Evolutionary conservation across 331 rosid genomes (phyloP).

Genomic region (Acacia pycnantha): DNA sequence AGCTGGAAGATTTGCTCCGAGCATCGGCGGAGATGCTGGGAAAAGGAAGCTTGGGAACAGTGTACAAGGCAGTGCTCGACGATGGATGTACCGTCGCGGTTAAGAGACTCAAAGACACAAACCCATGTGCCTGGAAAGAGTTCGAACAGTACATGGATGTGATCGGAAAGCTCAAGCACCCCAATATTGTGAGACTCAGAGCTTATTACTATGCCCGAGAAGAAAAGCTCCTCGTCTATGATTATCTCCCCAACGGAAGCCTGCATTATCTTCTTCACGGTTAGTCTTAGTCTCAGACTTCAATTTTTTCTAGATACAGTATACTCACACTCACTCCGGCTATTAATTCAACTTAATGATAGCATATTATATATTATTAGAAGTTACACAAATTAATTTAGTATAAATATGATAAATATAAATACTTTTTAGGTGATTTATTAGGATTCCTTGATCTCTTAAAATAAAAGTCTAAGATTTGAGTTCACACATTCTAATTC

Average conservation of each 20-base stretch:
- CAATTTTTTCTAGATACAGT: background rate
- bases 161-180: conserved; percentile 61
- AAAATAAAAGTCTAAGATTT: no score
- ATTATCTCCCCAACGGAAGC: conserved; percentile 85
- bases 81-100: conserved; percentile 84
- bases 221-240: conserved; percentile 80
- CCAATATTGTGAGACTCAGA: conserved; percentile 54
- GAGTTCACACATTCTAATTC: background rate
- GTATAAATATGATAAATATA: no score
- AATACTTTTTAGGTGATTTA: no score
- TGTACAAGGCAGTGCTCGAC: conserved; percentile 84
- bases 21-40: conserved; percentile 99
- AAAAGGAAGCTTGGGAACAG: conserved; percentile 97
- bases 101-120: conserved; percentile 87
- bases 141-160: conserved; percentile 84
- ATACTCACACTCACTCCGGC: no score
- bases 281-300: conserved; percentile 25
- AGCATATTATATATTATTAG: no score
- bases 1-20: conserved; percentile 89
- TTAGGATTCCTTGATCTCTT: no score
- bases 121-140: conserved; percentile 80
- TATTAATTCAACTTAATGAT: no score
- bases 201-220: conserved; percentile 75
- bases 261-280: conserved; percentile 93
- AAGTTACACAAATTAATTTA: no score